Percentiles rank a stretch among this genome's conserved stretches.
Conservation (phyloP, 768 basidiomycete species). For the Strobilomyces dryophilus region DNA sequence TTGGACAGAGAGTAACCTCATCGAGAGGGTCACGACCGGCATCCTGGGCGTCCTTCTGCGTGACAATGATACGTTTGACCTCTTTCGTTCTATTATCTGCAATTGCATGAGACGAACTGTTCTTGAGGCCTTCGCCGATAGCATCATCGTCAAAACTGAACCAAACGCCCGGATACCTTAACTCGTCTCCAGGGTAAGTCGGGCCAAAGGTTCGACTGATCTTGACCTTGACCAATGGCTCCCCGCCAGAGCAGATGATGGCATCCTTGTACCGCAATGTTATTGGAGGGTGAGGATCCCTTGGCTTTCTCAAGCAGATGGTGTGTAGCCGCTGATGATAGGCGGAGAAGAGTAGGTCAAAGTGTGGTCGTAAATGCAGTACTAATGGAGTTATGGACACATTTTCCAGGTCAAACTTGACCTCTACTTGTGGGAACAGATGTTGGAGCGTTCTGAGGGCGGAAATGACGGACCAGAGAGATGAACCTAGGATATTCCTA, state of each 20-base stretch:
- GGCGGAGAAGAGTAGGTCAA: slow-evolving; percentile 83
- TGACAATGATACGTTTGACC: slow-evolving; percentile 70
- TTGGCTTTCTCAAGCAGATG: slow-evolving; percentile 66
- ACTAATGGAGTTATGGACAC: slow-evolving; percentile 70
- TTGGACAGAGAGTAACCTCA: slow-evolving; percentile 60
- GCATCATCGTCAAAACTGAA: slow-evolving; percentile 81
- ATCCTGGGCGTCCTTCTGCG: slow-evolving; percentile 58
- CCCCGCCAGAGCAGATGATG: slow-evolving; percentile 56
- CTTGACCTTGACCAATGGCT: slow-evolving; percentile 56
- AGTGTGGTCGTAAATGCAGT: slow-evolving; percentile 73
- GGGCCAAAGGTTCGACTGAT: slow-evolving; percentile 78
- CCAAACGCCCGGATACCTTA: slow-evolving; percentile 79
- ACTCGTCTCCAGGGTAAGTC: slow-evolving; percentile 73
- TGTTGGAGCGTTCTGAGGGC: slow-evolving; percentile 61
- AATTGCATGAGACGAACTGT: slow-evolving; percentile 30
- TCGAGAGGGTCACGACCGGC: slow-evolving; percentile 64
- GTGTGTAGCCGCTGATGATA: slow-evolving; percentile 76
- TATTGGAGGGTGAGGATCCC: slow-evolving; percentile 62
- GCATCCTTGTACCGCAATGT: slow-evolving; percentile 64
- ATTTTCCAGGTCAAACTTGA: slow-evolving; percentile 76
- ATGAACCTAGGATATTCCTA: slow-evolving; percentile 48
- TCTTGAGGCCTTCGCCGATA: slow-evolving; percentile 51
- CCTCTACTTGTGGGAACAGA: slow-evolving; percentile 74
- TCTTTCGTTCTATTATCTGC: slow-evolving; percentile 65
- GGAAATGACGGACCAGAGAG: slow-evolving; percentile 75